phyloP scores from a whole-genome alignment of 2,329 filamentous ascomycete genomes.

The Fusarium sp. region DNA sequence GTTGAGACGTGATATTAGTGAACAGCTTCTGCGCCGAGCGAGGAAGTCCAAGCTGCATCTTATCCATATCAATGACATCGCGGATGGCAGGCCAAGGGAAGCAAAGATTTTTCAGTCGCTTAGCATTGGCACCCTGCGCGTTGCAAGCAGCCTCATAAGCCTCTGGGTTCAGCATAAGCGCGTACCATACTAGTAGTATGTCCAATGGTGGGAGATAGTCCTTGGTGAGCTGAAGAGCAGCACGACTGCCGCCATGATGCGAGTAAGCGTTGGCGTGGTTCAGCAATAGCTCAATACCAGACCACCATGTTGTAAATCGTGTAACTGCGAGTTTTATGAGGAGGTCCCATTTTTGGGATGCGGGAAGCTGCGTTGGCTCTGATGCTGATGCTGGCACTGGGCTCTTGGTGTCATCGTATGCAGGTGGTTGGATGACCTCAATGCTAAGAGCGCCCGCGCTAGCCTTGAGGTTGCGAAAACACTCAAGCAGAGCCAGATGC shows the following conservation, averaged over 20 bases:
- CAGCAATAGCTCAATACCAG: constrained; percentile 18
- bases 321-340: constrained; percentile 19
- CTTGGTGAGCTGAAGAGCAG: constrained; percentile 15
- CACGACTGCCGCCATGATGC: constrained; percentile 13
- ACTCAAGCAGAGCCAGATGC: constrained; percentile 22
- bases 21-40: constrained; percentile 23
- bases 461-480: constrained; percentile 12
- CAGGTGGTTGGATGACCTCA: background rate
- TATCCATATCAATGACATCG: constrained; percentile 16
- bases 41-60: constrained; percentile 5
- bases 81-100: constrained; percentile 29
- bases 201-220: constrained; percentile 24
- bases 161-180: constrained; percentile 1
- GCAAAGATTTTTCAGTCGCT: constrained; percentile 14
- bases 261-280: constrained; percentile 12
- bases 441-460: constrained; percentile 12
- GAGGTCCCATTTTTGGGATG: constrained; percentile 24
- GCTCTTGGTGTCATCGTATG: background rate
- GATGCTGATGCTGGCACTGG: background rate
- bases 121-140: background rate
- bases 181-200: constrained; percentile 24
- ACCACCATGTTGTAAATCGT: constrained; percentile 22
- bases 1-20: constrained; percentile 13
- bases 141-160: constrained; percentile 12
- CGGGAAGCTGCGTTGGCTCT: background rate